phyloP scores from a whole-genome alignment of 2,329 filamentous ascomycete genomes.

The Aspergillus transmontanensis region DNA sequence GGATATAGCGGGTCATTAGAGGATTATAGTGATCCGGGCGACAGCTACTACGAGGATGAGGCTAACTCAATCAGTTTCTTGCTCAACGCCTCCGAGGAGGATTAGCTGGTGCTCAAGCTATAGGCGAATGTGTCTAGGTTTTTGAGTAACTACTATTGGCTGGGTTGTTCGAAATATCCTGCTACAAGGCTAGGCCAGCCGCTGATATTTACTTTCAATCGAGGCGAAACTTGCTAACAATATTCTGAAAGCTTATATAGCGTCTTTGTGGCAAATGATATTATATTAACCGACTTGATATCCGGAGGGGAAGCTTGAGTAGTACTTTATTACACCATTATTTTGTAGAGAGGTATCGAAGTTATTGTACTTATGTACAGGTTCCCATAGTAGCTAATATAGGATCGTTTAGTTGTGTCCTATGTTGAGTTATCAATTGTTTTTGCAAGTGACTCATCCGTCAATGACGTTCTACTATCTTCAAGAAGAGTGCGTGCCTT shows the following conservation, averaged over 20 bases:
- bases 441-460: too few species aligned
- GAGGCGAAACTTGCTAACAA: neutral
- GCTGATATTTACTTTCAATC: neutral
- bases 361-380: too few species aligned
- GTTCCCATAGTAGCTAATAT: too few species aligned
- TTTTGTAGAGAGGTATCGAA: too few species aligned
- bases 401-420: too few species aligned
- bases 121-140: neutral
- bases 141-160: neutral
- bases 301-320: too few species aligned
- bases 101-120: neutral
- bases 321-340: too few species aligned
- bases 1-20: neutral
- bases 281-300: neutral
- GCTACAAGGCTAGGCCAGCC: neutral
- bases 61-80: neutral
- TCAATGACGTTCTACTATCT: too few species aligned
- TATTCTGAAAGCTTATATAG: neutral
- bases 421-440: too few species aligned
- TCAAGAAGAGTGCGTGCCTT: too few species aligned
- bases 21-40: neutral
- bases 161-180: neutral
- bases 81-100: neutral
- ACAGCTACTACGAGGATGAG: neutral
- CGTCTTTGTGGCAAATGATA: neutral